Evolutionary conservation across 169 alveolate species (phyloP).

Genomic region (Eimeria tenella): DNA sequence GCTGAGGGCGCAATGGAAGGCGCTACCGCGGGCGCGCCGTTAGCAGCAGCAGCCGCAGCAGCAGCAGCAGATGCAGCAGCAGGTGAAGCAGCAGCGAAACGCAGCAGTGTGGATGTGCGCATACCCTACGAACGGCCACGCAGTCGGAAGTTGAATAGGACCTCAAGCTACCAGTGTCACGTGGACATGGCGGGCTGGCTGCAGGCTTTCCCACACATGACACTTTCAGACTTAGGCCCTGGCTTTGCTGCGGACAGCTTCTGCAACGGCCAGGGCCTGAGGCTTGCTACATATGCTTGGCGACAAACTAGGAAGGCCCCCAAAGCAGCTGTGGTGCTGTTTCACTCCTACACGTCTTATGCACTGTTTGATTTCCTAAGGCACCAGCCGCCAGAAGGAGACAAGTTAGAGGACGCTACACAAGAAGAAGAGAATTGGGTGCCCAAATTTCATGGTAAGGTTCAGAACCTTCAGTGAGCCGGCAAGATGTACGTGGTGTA

Average conservation of each 20-base stretch:
- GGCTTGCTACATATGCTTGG: constrained; percentile 60
- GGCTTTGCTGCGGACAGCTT: constrained; percentile 50
- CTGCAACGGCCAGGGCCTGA: constrained; percentile 26
- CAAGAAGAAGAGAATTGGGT: constrained; percentile 30
- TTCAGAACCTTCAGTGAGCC: too few relatives aligned
- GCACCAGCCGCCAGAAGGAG: constrained; percentile 40
- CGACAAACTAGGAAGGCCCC: neutral
- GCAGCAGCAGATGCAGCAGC: too few relatives aligned
- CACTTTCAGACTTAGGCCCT: constrained; percentile 52
- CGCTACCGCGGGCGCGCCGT: too few relatives aligned
- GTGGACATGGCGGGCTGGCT: constrained; percentile 30
- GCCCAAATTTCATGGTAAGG: constrained; percentile 41
- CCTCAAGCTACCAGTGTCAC: constrained; percentile 29
- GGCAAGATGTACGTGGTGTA: too few relatives aligned
- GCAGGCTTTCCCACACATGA: constrained; percentile 31
- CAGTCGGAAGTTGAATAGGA: constrained; percentile 7
- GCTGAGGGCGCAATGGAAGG: too few relatives aligned
- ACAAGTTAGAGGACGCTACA: neutral
- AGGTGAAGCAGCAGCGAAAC: too few relatives aligned
- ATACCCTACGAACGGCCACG: constrained; percentile 21
- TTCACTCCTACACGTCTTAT: constrained; percentile 72
- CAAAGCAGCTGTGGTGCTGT: constrained; percentile 58
- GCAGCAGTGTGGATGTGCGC: neutral
- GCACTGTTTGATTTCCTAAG: constrained; percentile 70
- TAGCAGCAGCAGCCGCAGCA: too few relatives aligned